These are phyloP conservation scores for cucumber (Cucumis sativus) DNA, from an alignment of 306 rosid genomes.

Conservation along the genomic window Cucumber_9930_V3 NC_026658.2:22684501-22685000, in stretches of 20 bases:
- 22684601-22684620: not conserved
- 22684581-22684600: not conserved
- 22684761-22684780: constrained; percentile 29
- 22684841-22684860: constrained; percentile 79
- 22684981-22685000: not conserved
- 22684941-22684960: constrained; percentile 57
- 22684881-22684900: constrained; percentile 86
- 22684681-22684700: not conserved
- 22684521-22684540: not conserved
- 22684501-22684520: not conserved
- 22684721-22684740: not conserved
- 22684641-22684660: not conserved
- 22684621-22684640: not conserved
- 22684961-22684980: constrained; percentile 61
- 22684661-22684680: not conserved
- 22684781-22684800: constrained; percentile 96
- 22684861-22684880: constrained; percentile 95
- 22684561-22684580: not conserved
- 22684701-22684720: not conserved
- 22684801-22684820: constrained; percentile 97
- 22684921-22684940: constrained; percentile 96
- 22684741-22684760: not conserved
- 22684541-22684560: not conserved
- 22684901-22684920: constrained; percentile 86
- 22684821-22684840: constrained; percentile 87